Evolutionary conservation across 1,284 basidiomycete species (phyloP), one percentile per base, ranked within the genome.

Genomic region (Chalciporus sp.): DNA sequence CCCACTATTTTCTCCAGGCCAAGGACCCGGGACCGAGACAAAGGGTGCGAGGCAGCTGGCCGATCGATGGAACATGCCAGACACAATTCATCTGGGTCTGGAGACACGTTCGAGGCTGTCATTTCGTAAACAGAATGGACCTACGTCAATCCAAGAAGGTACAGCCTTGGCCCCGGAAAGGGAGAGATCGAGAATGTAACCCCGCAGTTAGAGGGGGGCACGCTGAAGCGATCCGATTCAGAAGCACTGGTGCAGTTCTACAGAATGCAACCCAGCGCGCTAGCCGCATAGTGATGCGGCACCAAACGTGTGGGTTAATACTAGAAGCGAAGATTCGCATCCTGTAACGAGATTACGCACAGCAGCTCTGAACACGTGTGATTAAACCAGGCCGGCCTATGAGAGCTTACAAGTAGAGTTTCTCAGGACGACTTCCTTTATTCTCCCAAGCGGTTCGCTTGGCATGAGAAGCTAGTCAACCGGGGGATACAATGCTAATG

Each of bases 121-220:
- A 52, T 59, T 49, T 52, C 49, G 57, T 60, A 66, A 66, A 48
- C 23, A 50, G 46, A 55, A 58, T 62, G 58, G 44, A 56, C 51
- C 33, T 37, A 14, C 47, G 48, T 57, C 56, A 61, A 59, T 59
- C 53, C 31, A 51, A 55, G 51, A 57, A 58, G 47, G 56, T 51
- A 58, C 40, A 29, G 19, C 51, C 42, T 45, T 26, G 26, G n/a
- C 26, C 14, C 41, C 47, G 29, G 51, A 53, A 62, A 52, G 61
- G 51, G 42, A 58, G 33, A 37, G 7, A 29, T 52, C 52, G 47
- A 49, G 27, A 58, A 57, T 63, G 48, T 33, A 65, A 59, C 56
- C 58, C 64, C 68, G 65, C 68, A 70, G 65, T 69, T 67, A 67
- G 66, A 59, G 64, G 54, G 64, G 57, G 35, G 47, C 33, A 45